Evolutionary conservation across 805 yeast species (phyloP), one percentile per base, ranked within the genome.

Genomic region (Myxozyma mucilagina): DNA sequence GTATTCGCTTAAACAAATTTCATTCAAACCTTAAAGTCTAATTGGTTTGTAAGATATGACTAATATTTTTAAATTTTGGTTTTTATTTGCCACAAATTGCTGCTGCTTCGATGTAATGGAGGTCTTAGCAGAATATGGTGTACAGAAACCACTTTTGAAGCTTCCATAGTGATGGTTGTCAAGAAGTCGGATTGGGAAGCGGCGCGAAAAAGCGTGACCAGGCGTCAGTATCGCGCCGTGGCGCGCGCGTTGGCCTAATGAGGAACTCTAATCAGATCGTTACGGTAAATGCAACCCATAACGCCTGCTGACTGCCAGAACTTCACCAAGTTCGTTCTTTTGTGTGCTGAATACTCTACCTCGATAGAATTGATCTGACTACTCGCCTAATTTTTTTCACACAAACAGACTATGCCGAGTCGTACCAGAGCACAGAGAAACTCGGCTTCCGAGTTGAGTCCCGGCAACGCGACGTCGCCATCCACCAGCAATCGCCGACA

Each of bases 241-340:
- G 29, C 32, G 56, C 49, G 39, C 59, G 59, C 54, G 59, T 56
- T 43, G 47, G 54, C 59, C 59, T 14, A 35, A 49, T 20, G 44
- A 56, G 59, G 59, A 54, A 56, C 35, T 49, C 31, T 56, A 50
- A 49, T 49, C 13, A 31, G 53, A 13, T 38, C 41, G 16, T 38
- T n/a, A 13, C 41, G 2, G 13, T 38, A n/a, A 4, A 38, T 5
- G n/a, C 2, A 38, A n/a, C 5, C 16, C n/a, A 38, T 3, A 13
- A 38, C 13, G 13, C 16, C 5, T 38, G 41, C 13, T 38, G 16
- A 38, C 16, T 38, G n/a, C 13, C 41, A 13, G 3, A 13, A 38
- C 5, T 38, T 38, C 41, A 38, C n/a, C 3, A 5, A n/a, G 41
- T 38, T n/a, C 41, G n/a, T 13, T 11, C 41, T 38, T 38, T 24